Base-by-base conservation (phyloP, 1,139 yeast genomes). In the Nakaseomyces kungkrabaensis region DNA sequence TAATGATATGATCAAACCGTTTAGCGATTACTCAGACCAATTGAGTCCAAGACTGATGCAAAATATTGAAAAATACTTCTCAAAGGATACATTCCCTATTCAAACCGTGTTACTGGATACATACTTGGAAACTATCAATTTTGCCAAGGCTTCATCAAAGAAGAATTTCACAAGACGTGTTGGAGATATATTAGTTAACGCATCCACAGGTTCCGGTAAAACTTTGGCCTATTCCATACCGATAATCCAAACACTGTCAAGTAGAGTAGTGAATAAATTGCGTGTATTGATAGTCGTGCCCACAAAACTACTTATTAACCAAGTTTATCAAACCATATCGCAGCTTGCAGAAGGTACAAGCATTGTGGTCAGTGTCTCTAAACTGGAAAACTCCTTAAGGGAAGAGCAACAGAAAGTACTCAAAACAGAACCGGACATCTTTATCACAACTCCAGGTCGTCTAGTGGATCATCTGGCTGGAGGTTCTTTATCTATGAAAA, bases 191-290 rank as follows among this genome's bases (percentile, higher is more conserved):
- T 71, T 92, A 46, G 96, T 92, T 4, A 90, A 92, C 66, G 96
- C 98, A 1, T 81, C 95, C 4, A 92, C 99, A 0, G 99, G 99
- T 48, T 85, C 96, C 0, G 99, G 99, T 61, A 92, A 92, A 65
- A 92, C 99, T 0, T 71, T 94, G 49, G 95, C 97, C 7, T 92
- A 92, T 63, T 76, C 81, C 52, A 75, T 92, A 3, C 98, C 98
- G 1, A 77, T 92, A 9, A 74, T 94, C 2, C 89, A 89, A 54
- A 72, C 79, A 4, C 71, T 92, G 49, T 71, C 75, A 13, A 67
- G 69, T 11, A 74, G 96, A 53, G 71, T 77, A 0, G 90, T 88
- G 2, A 92, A 95, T 0, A 72, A 81, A 48, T 68, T 87, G 3
- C 72, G 96, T 46, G 94, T 95, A 32, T 72, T 92, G 3, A 73